These are phyloP conservation scores for Scutellaria galericulata DNA, from an alignment of 257 asterid species.

Conservation along the genomic window DNA sequence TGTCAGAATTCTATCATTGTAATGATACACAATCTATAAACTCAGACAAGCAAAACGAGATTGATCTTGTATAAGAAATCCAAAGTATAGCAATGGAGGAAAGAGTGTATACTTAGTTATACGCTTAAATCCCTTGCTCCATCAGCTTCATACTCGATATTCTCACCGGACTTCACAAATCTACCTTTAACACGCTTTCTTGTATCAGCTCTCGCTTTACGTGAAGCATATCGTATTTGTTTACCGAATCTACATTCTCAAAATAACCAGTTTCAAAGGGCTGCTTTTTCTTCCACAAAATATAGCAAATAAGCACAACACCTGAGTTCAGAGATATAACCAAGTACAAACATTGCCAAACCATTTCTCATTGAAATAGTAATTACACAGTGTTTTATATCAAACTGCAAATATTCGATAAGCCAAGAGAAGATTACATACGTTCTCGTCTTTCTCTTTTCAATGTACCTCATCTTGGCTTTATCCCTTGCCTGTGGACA, in stretches of 20 bases:
- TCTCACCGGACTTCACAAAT: constrained; percentile 86
- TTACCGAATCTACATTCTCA: constrained; percentile 69
- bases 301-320: neutral
- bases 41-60: neutral
- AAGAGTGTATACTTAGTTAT: constrained; percentile 21
- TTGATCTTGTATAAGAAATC: neutral
- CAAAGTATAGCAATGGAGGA: neutral
- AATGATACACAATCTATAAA: neutral
- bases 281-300: neutral
- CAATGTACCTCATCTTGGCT: constrained; percentile 89
- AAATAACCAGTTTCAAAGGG: neutral
- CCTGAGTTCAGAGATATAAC: neutral
- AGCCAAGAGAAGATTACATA: constrained; percentile 33
- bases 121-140: constrained; percentile 45
- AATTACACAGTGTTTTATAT: neutral
- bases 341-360: too few species aligned
- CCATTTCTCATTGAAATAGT: neutral
- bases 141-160: constrained; percentile 57
- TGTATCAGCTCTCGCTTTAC: constrained; percentile 92
- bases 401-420: neutral
- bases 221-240: constrained; percentile 88
- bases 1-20: neutral
- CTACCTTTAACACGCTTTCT: constrained; percentile 91
- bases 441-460: constrained; percentile 83
- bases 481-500: constrained; percentile 73